Conservation (phyloP, 1,284 basidiomycete species). For the Phlebopus sp. region DNA sequence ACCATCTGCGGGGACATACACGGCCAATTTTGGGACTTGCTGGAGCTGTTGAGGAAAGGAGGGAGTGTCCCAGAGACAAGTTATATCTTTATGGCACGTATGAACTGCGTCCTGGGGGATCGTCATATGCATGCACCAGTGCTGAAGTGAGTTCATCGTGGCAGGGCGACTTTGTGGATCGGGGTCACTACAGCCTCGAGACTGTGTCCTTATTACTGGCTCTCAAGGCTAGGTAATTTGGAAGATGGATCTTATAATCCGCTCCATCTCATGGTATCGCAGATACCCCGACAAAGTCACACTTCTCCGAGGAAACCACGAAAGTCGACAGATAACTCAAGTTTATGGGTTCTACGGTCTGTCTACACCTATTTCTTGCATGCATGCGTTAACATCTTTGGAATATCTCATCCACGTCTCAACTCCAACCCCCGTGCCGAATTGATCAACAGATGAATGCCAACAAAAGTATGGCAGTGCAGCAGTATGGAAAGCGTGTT, state of each 20-base stretch:
- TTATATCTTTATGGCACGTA: conserved; percentile 99
- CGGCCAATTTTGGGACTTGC: conserved; percentile 94
- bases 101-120: conserved; percentile 38
- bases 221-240: conserved; percentile 80
- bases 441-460: conserved; percentile 74
- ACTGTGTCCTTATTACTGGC: conserved; percentile 89
- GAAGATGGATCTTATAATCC: not conserved
- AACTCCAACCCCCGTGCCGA: not conserved
- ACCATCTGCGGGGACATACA: conserved; percentile 95
- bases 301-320: conserved; percentile 91
- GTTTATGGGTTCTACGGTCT: conserved; percentile 97
- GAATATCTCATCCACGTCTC: not conserved
- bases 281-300: conserved; percentile 94
- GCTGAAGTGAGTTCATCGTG: conserved; percentile 7
- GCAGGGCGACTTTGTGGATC: conserved; percentile 96
- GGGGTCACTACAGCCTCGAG: conserved; percentile 96
- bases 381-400: not conserved
- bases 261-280: conserved; percentile 8
- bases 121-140: not conserved
- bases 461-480: conserved; percentile 96
- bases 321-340: conserved; percentile 95
- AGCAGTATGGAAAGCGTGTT: conserved; percentile 94
- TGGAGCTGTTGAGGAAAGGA: conserved; percentile 88
- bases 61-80: conserved; percentile 87
- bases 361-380: conserved; percentile 22